Evolutionary conservation across 441 rosid species (phyloP).

Genomic region (Jatropha multifida): DNA sequence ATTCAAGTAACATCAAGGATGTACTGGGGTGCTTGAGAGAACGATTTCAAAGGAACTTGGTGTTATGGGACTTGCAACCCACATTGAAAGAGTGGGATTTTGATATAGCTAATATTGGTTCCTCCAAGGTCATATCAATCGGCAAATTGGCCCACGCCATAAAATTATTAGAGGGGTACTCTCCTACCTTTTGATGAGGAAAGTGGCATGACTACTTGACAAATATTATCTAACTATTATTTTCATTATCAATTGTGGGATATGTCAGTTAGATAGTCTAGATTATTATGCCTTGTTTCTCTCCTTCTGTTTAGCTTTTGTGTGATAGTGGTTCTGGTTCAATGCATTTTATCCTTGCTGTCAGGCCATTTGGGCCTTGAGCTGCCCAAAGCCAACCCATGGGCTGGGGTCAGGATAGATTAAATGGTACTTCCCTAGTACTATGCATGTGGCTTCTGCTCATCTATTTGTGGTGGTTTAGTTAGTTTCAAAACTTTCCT

Average conservation of each 20-base stretch:
- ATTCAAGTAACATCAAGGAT: background rate
- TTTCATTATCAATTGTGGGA: too few relatives aligned
- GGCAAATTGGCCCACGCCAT: background rate
- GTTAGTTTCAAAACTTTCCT: background rate
- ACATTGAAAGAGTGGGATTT: too few relatives aligned
- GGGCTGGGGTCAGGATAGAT: background rate
- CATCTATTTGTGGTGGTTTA: background rate
- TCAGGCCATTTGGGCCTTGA: background rate
- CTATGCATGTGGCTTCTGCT: background rate
- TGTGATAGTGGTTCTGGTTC: background rate
- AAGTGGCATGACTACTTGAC: background rate
- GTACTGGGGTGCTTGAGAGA: background rate
- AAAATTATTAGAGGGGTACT: background rate
- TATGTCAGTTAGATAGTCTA: background rate
- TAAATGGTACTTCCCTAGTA: background rate
- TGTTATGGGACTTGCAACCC: too few relatives aligned
- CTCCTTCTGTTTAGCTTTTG: background rate
- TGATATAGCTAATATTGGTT: too few relatives aligned
- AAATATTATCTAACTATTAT: background rate
- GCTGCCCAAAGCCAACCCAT: background rate
- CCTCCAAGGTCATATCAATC: too few relatives aligned
- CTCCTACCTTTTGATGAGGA: background rate
- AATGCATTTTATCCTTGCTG: background rate
- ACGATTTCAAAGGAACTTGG: background rate
- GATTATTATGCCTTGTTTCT: background rate